Base-by-base conservation (phyloP, 2,329 filamentous ascomycete genomes). In the Chalara sp. region DNA sequence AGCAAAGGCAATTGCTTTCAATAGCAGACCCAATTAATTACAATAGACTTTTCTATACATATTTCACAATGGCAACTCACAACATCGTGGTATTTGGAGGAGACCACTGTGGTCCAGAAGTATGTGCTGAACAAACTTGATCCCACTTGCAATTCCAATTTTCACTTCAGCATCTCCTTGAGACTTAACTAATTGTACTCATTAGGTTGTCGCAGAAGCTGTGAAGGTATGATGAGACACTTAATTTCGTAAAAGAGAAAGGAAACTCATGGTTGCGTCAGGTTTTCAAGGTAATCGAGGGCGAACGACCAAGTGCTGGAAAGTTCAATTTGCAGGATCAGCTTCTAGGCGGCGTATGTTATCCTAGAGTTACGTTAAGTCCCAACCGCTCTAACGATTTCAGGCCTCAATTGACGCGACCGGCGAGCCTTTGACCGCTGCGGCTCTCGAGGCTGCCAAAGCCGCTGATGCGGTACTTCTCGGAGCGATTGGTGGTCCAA, bases 241-340 rank as follows among this genome's bases (percentile, higher is more conserved):
- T 37, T 21, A 21, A 21, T 3, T 21, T 21, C 21, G 21, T 21
- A 21, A 21, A 21, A 21, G 21, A 21, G 21, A 21, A 21, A 21
- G 21, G 21, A 21, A 21, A 21, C 21, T 21, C 21, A 21, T 63
- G 13, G 41, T 29, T 11, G 11, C n/a, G 6, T 31, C 33, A 95
- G 88, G 74, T 93, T 59, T 79, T 97, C 65, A 86, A 85, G 67
- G 78, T 86, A 5, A 75, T 97, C 53, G 87, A 95, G 73, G 79
- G 84, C 62, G 72, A 76, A 60, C 84, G 81, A 65, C 78, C 84
- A 51, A 80, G 83, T 58, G 78, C 86, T 49, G 76, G 73, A 67
- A 85, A 85, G 63, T 96, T 97, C 75, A 89, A 93, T 68, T 86
- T 96, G 63, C 81, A 96, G 67, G 83, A 96, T 51, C 89, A 96